Conservation (phyloP, 179 eudicot genomes). For the Amaranthus tricolor region DNA sequence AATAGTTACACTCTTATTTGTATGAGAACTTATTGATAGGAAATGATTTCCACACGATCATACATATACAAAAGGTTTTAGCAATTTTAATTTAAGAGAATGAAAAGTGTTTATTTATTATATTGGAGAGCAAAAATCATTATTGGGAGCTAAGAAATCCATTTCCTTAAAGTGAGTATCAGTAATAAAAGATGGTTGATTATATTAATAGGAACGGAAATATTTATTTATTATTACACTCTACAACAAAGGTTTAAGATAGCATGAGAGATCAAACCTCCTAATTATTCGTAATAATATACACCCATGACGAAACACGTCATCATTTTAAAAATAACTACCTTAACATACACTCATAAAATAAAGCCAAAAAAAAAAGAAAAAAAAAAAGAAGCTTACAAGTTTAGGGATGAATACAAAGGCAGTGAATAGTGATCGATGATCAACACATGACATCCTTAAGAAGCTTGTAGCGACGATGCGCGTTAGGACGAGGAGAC, state of each 20-base stretch:
- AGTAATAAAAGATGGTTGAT: too few species aligned
- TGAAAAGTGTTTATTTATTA: too few species aligned
- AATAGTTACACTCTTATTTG: too few species aligned
- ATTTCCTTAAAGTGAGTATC: too few species aligned
- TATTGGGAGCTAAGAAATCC: too few species aligned
- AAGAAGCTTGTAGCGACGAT: constrained; percentile 85
- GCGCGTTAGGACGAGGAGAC: constrained; percentile 54
- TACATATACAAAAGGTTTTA: too few species aligned
- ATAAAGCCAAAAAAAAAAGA: not conserved
- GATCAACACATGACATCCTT: constrained; percentile 86
- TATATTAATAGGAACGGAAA: too few species aligned
- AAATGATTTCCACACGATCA: too few species aligned
- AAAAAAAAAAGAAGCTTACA: not conserved
- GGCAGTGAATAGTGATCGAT: not conserved
- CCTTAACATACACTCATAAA: not conserved
- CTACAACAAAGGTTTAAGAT: not conserved
- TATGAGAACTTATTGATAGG: too few species aligned
- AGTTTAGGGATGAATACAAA: not conserved
- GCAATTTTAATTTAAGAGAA: too few species aligned
- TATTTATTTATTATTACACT: not conserved
- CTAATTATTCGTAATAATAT: constrained; percentile 14
- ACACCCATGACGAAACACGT: constrained; percentile 6
- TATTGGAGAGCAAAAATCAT: too few species aligned
- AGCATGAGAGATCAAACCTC: not conserved
- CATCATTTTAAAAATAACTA: not conserved